These are phyloP conservation scores for Dothideomycetes sp. DNA, from an alignment of 2,329 filamentous ascomycete genomes.

Conservation along the genomic window DNA sequence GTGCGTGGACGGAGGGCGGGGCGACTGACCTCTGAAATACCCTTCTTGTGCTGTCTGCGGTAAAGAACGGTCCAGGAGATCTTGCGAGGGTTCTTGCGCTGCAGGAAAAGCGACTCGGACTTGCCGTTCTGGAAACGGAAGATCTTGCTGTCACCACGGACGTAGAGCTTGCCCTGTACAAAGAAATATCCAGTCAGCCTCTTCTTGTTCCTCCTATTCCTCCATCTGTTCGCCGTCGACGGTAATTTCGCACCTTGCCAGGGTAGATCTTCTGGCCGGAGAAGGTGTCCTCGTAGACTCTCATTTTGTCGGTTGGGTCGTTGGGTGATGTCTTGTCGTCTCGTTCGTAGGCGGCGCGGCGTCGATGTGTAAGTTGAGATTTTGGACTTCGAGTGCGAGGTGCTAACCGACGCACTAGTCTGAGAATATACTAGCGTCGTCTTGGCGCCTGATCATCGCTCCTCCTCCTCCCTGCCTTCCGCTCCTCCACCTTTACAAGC, in stretches of 20 bases:
- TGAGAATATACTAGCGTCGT: background rate
- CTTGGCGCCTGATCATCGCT: too few relatives aligned
- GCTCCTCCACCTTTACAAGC: background rate
- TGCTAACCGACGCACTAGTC: too few relatives aligned
- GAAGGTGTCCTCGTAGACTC: constrained; percentile 72
- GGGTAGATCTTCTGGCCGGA: constrained; percentile 71
- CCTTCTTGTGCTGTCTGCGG: constrained; percentile 99
- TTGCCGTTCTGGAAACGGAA: constrained; percentile 99
- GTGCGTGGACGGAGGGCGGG: background rate
- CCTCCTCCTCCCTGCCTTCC: too few relatives aligned
- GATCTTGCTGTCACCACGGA: constrained; percentile 99
- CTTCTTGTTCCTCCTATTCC: constrained; percentile 1
- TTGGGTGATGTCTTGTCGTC: constrained; percentile 11
- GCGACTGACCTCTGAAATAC: constrained; percentile 94
- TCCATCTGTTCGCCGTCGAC: background rate
- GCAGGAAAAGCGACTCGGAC: constrained; percentile 98
- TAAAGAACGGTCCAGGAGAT: constrained; percentile 98
- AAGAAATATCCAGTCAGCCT: constrained; percentile 14
- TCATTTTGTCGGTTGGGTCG: constrained; percentile 43
- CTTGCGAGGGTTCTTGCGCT: constrained; percentile 99
- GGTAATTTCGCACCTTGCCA: constrained; percentile 54
- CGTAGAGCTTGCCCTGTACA: constrained; percentile 92
- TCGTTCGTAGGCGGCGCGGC: constrained; percentile 9
- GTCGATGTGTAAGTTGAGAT: too few relatives aligned
- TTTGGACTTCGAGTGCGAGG: too few relatives aligned